Percentiles rank a stretch among this genome's conserved stretches.
Conservation (phyloP, 2,329 filamentous ascomycete genomes). For the Xylaria sp. region DNA sequence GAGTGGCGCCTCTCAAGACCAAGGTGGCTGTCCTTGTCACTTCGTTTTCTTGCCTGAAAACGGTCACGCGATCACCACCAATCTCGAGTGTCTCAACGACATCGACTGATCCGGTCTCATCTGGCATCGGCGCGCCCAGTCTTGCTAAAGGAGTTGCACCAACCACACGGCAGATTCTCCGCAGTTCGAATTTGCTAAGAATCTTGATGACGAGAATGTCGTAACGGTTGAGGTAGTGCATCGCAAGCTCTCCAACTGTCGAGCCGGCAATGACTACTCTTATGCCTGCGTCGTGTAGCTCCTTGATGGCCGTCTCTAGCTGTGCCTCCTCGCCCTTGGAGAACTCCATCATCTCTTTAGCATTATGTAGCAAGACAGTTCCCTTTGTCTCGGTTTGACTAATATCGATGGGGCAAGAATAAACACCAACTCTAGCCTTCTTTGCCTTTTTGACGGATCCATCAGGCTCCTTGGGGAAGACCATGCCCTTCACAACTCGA, state of each 20-base stretch:
- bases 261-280: conserved; percentile 92
- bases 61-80: conserved; percentile 95
- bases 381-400: conserved; percentile 99
- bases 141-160: conserved; percentile 96
- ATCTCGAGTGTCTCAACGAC: conserved; percentile 98
- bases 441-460: conserved; percentile 88
- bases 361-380: conserved; percentile 95
- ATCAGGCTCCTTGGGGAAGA: conserved; percentile 95
- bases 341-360: conserved; percentile 98
- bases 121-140: conserved; percentile 98
- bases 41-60: conserved; percentile 97
- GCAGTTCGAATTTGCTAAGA: conserved; percentile 97
- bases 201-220: conserved; percentile 97
- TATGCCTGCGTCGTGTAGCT: conserved; percentile 92
- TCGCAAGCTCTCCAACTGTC: conserved; percentile 92
- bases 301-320: conserved; percentile 91
- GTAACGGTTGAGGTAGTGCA: conserved; percentile 98
- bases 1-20: conserved; percentile 92
- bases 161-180: conserved; percentile 93
- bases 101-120: conserved; percentile 97
- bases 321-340: conserved; percentile 96
- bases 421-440: conserved; percentile 97
- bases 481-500: conserved; percentile 96
- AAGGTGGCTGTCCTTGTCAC: conserved; percentile 92
- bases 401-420: conserved; percentile 94